Conservation (phyloP, 164 flowering plant genomes). For the Paratinospora sagittata region DNA sequence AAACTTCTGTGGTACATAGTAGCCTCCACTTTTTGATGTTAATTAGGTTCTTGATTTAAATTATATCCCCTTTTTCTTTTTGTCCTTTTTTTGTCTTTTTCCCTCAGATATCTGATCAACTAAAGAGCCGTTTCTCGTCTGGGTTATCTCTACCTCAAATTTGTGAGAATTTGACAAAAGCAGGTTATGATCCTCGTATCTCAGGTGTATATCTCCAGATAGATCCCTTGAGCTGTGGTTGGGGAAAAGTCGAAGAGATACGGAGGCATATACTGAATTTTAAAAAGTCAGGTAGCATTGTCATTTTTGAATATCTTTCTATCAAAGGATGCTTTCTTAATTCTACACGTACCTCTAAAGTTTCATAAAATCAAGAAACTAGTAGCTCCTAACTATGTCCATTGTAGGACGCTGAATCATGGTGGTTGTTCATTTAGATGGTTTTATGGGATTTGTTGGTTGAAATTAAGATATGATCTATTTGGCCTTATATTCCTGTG, state of each 20-base stretch:
- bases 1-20: not conserved
- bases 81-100: slow-evolving; percentile 9
- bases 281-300: slow-evolving; percentile 73
- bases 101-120: slow-evolving; percentile 74
- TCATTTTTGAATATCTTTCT: not conserved
- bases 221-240: slow-evolving; percentile 76
- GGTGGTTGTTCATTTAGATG: not conserved
- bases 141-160: slow-evolving; percentile 85
- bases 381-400: not conserved
- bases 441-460: not conserved
- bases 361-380: not conserved
- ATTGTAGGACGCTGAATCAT: not conserved
- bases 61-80: not conserved
- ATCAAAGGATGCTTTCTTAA: not conserved
- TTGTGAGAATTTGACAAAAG: slow-evolving; percentile 82
- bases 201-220: slow-evolving; percentile 86
- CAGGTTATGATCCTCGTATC: slow-evolving; percentile 90
- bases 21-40: not conserved
- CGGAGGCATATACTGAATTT: slow-evolving; percentile 75
- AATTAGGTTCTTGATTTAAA: not conserved
- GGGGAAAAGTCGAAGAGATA: slow-evolving; percentile 96
- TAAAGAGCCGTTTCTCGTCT: slow-evolving; percentile 72
- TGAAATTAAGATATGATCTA: not conserved
- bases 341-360: not conserved
- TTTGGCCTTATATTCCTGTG: not conserved